These are phyloP conservation scores for Fusarium sp. DNA, from an alignment of 2,329 filamentous ascomycete genomes.

Conservation along the genomic window DNA sequence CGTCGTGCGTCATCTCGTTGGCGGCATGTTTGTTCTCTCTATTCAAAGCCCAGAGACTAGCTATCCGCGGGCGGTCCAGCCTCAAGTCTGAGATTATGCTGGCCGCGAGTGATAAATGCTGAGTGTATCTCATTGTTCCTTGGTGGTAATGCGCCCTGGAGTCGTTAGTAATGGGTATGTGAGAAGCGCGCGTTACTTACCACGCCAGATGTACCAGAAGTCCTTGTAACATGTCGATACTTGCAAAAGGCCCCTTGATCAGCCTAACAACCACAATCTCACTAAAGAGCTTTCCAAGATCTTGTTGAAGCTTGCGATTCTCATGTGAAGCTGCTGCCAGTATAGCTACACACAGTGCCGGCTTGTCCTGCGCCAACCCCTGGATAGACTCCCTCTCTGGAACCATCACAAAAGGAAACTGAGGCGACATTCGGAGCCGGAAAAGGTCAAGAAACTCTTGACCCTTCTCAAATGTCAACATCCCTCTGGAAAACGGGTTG, in stretches of 20 bases:
- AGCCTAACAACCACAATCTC: conserved; percentile 47
- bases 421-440: conserved; percentile 44
- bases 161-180: conserved; percentile 16
- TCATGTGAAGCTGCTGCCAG: conserved; percentile 47
- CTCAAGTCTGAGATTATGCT: conserved; percentile 53
- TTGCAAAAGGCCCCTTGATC: conserved; percentile 46
- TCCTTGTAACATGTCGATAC: conserved; percentile 52
- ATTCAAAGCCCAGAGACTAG: conserved; percentile 50
- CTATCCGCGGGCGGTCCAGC: conserved; percentile 49
- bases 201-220: conserved; percentile 53
- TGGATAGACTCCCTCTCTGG: conserved; percentile 33
- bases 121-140: conserved; percentile 47
- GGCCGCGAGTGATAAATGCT: conserved; percentile 51
- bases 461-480: conserved; percentile 44
- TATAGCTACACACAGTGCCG: conserved; percentile 50
- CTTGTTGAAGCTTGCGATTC: conserved; percentile 45
- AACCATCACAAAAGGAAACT: conserved; percentile 52
- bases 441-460: conserved; percentile 49
- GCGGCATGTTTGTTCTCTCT: conserved; percentile 34
- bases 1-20: conserved; percentile 46
- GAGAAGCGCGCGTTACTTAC: conserved; percentile 28
- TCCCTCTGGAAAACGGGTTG: conserved; percentile 44
- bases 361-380: conserved; percentile 42
- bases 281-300: conserved; percentile 49
- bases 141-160: conserved; percentile 54